Base-by-base conservation (phyloP, 2,329 filamentous ascomycete species). In the Calonectria montana region DNA sequence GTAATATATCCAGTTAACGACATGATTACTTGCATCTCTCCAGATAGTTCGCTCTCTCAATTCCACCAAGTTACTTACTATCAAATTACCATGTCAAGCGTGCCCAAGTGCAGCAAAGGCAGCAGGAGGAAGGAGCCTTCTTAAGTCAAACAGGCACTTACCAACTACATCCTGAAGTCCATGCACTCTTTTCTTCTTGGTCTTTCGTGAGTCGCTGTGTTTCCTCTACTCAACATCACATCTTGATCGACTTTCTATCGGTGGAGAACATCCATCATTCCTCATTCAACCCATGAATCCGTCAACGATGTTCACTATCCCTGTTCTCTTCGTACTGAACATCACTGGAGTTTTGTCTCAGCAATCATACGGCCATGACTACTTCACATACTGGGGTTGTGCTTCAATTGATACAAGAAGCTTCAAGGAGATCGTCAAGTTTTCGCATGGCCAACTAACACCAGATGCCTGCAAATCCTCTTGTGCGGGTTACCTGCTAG, bases 371-470 rank as follows among this genome's bases (percentile, higher is more conserved):
- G 70, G 65, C 57, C 37, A 45, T 29, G 59, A 67, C 12, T 48
- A 70, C 15, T 79, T 79, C 48, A 70, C 69, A 18, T 79, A 79
- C 48, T 79, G 77, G 77, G 77, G 77, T 8, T 79, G 77, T 62
- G 77, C 73, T 27, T 67, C 62, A 18, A 64, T 79, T 15, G 69
- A 79, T n/a, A 67, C 74, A 5, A 57, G 61, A 7, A 67, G 69
- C 5, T 78, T 79, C 63, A 55, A 61, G 15, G 67, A 57, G 12
- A 66, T 70, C 5, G 48, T 75, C n/a, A 57, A 50, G 0, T 66
- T 79, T 45, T 68, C 72, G 21, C 43, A 61, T n/a, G 72, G 73
- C 4, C 45, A 72, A n/a, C 61, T 78, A 64, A 75, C 62, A 41
- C 77, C 78, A 23, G 71, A 72, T 45, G 55, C 66, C 16, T 79